Base-by-base conservation (phyloP, 768 basidiomycete species). In the Steccherinum ochraceum region DNA sequence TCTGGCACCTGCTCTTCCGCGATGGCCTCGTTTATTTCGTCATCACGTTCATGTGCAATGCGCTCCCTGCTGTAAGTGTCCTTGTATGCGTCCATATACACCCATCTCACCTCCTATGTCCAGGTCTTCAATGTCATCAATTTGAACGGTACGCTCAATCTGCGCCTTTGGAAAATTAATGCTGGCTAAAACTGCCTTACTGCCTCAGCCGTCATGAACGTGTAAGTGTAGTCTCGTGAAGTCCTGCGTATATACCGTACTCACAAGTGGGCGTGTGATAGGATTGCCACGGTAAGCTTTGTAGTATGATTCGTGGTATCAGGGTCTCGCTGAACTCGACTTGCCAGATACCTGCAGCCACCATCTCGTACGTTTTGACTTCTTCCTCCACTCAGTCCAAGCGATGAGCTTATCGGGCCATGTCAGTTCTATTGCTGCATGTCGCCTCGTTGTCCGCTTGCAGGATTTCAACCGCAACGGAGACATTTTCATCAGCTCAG, bases 21-120 rank as follows among this genome's bases (percentile, higher is more conserved):
- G 85, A 87, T 57, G 86, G 86, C 18, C 68, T 89, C 42, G 77
- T 84, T 4, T 86, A 81, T 61, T 86, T 86, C 59, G 52, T 85
- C 23, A 68, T 84, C 39, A 78, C 84, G 1, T 86, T 84, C 54
- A 70, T 77, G 13, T 81, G 75, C 48, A 87, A 86, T 56, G 76
- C 77, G 52, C 70, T 85, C 46, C 84, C 84, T 27, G 86, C 86
- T 19, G 83, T 84, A 62, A 56, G 80, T 64, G 2, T 11, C 18
- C 20, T 50, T 44, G 1, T 19, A 11, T 40, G 2, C 5, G 11
- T 39, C 26, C 4, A n/a, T n/a, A n/a, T n/a, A n/a, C n/a, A 7
- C 24, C 46, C 25, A 48, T 12, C 12, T 26, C 13, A 23, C 40
- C 16, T 12, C 23, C 16, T 48, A 30, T 35, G 24, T 40, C 20